Base-by-base conservation (phyloP, 2,329 filamentous ascomycete species). In the Aspergillus niger region DNA sequence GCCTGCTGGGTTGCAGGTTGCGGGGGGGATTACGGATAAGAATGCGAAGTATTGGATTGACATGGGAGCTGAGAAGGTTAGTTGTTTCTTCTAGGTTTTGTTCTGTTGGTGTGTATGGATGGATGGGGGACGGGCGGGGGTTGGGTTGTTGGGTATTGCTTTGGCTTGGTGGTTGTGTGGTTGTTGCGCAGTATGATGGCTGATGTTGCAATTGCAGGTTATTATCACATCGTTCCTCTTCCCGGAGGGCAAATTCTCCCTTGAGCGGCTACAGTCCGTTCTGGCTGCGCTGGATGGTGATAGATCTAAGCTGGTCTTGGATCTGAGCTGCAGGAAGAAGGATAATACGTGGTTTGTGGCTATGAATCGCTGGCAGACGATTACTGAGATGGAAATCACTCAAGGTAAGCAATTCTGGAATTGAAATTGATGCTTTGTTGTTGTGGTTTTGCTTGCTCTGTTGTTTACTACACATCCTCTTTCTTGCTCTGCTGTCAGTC, bases 361-460 rank as follows among this genome's bases (percentile, higher is more conserved):
- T 58, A 99, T 96, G 89, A 91, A 99, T 77, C 96, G 96, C 76
- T 99, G 95, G 95, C 95, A 98, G 82, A 97, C 92, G 1, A 89
- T 98, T 58, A 98, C 95, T 1, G 91, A 97, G 71, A 96, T 97
- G 88, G 92, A 97, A 74, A 87, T 99, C 65, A 94, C 89, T 65
- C 82, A 91, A 83, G 91, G 94, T 93, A 79, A 59, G 77, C 57
- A 8, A 3, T 11, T 15, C 7, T 36, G 3, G 13, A 1, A n/a
- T 26, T 20, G 6, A 20, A 20, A 8, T 3, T 20, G 3, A 39
- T 10, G 22, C 15, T 13, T 15, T 13, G 55, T 28, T 17, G 4
- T 58, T 54, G n/a, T 28, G 15, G 22, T 20, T 47, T 22, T 24
- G 26, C n/a, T 32, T 52, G 49, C 32, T 44, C 2, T 13, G 22